Conservation (phyloP, 2,329 filamentous ascomycete genomes). For the Cordyceps pruinosa region DNA sequence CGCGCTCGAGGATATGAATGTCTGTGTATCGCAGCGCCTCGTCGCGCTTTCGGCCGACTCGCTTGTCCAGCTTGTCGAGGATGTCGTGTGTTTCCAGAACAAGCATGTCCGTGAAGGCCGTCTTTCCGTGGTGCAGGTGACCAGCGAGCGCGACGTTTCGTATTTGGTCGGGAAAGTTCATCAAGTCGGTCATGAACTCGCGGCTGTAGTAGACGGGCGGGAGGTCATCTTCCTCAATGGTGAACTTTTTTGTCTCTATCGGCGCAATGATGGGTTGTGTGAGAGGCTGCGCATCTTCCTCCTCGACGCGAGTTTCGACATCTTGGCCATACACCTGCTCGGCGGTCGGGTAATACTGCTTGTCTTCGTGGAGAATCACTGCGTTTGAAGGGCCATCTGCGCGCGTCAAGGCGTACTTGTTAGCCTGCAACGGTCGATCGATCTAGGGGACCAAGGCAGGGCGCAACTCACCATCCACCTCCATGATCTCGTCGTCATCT, state of each 20-base stretch:
- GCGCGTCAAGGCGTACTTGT: conserved; percentile 15
- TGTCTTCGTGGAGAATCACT: conserved; percentile 97
- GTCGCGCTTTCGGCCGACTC: conserved; percentile 72
- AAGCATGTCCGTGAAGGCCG: conserved; percentile 96
- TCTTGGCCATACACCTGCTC: conserved; percentile 90
- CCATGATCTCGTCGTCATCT: conserved; percentile 78
- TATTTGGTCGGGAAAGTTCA: conserved; percentile 93
- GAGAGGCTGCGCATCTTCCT: conserved; percentile 92
- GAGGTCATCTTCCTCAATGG: conserved; percentile 83
- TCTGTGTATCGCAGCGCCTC: conserved; percentile 95
- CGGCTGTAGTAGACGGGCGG: conserved; percentile 83
- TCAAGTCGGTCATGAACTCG: conserved; percentile 88
- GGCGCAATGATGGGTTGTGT: conserved; percentile 90
- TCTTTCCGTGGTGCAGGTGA: conserved; percentile 96
- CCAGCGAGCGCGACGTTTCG: conserved; percentile 88
- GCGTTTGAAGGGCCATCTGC: conserved; percentile 83
- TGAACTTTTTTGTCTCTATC: conserved; percentile 92
- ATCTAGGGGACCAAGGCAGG: neutral
- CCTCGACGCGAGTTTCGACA: conserved; percentile 92
- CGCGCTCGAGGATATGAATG: conserved; percentile 78
- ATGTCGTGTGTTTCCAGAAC: conserved; percentile 94
- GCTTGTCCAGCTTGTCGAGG: conserved; percentile 67
- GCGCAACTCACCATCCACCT: conserved; percentile 63
- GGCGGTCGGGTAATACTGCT: conserved; percentile 98
- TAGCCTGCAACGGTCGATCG: conserved; percentile 18